Evolutionary conservation across 73 alveolate species (phyloP).

Genomic region (Stentor coeruleus): DNA sequence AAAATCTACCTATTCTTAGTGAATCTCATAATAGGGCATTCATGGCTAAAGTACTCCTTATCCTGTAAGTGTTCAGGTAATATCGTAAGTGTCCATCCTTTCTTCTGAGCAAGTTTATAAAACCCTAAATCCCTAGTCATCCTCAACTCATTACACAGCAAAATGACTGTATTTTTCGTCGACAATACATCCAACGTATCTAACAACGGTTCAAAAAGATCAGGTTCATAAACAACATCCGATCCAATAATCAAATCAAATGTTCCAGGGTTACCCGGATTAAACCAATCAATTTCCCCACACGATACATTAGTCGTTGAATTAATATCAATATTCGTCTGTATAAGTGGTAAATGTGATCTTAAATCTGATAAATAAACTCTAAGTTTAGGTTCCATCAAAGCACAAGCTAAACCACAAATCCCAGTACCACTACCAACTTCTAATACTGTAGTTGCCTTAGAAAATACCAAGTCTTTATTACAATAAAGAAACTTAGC

Average conservation of each 20-base stretch:
- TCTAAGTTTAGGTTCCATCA: background rate
- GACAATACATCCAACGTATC: conserved; percentile 20
- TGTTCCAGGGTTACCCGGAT: background rate
- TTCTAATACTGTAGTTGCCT: background rate
- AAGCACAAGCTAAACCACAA: conserved; percentile 6
- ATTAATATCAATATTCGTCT: conserved; percentile 14
- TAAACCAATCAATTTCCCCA: conserved; percentile 22
- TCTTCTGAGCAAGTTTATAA: conserved; percentile 20
- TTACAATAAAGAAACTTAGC: background rate
- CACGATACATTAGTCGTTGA: background rate
- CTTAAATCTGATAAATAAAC: conserved; percentile 15
- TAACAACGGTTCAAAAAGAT: conserved; percentile 5
- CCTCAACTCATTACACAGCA: conserved; percentile 19
- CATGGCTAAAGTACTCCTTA: background rate
- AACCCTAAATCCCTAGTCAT: background rate
- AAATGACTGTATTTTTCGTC: background rate
- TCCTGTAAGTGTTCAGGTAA: background rate
- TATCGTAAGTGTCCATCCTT: conserved; percentile 4
- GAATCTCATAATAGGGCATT: conserved; percentile 15
- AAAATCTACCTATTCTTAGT: background rate
- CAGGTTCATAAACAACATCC: conserved; percentile 24
- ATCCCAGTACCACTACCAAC: conserved; percentile 28
- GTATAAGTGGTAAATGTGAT: conserved; percentile 5
- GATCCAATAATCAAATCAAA: conserved; percentile 29
- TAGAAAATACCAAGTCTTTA: background rate